A percentile compares a stretch with the other conserved stretches of the same genome.
phyloP scores from a whole-genome alignment of 1,139 yeast species.

The Candida tetrigidarum region DNA sequence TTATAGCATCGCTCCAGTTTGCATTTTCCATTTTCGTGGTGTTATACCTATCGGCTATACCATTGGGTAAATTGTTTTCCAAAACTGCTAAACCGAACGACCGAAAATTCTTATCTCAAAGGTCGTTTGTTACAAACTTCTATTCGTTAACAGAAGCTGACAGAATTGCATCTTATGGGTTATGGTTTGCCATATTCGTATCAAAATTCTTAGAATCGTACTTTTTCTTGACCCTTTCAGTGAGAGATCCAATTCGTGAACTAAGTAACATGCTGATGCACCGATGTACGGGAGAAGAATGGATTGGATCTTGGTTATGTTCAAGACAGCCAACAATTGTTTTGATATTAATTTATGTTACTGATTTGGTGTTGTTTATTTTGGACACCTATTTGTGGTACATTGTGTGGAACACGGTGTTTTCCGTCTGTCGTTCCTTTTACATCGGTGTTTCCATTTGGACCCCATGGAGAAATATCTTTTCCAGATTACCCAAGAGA shows the following conservation, averaged over 20 bases:
- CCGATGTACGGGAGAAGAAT: slow-evolving; percentile 49
- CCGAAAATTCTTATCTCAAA: slow-evolving; percentile 38
- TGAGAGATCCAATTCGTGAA: slow-evolving; percentile 54
- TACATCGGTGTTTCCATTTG: slow-evolving; percentile 57
- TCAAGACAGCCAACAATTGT: slow-evolving; percentile 43
- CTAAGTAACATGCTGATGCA: slow-evolving; percentile 42
- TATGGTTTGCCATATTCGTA: slow-evolving; percentile 51
- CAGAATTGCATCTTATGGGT: slow-evolving; percentile 44
- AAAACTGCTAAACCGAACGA: slow-evolving; percentile 18
- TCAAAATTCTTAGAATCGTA: slow-evolving; percentile 56
- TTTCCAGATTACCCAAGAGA: slow-evolving; percentile 54
- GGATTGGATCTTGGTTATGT: slow-evolving; percentile 46
- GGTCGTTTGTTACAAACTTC: slow-evolving; percentile 40
- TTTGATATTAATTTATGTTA: slow-evolving; percentile 37
- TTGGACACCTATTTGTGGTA: slow-evolving; percentile 62
- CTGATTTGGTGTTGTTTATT: slow-evolving; percentile 53
- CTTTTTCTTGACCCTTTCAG: slow-evolving; percentile 51
- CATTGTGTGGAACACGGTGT: slow-evolving; percentile 54
- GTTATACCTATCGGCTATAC: slow-evolving; percentile 48
- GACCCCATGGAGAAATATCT: slow-evolving; percentile 63
- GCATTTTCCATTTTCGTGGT: slow-evolving; percentile 45
- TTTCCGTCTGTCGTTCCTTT: slow-evolving; percentile 53
- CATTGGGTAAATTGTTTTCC: slow-evolving; percentile 47
- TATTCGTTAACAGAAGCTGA: slow-evolving; percentile 41
- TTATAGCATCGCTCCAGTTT: slow-evolving; percentile 49